Evolutionary conservation across 2,329 filamentous ascomycete species (phyloP).

Genomic region (Shiraia bambusicola): DNA sequence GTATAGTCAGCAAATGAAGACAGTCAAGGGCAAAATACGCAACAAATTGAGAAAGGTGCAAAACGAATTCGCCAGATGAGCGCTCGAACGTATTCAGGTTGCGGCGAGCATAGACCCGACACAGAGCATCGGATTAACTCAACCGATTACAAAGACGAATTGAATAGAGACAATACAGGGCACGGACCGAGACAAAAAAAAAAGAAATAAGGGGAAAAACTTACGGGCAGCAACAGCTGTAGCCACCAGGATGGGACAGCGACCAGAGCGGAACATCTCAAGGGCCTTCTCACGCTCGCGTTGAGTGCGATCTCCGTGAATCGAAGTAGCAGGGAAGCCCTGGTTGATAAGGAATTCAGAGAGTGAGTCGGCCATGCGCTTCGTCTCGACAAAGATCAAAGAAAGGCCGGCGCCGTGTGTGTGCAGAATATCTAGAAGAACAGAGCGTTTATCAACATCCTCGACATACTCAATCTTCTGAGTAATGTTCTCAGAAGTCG

Average conservation of each 20-base stretch:
- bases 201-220: conserved; percentile 12
- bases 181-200: too few species aligned
- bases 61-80: too few species aligned
- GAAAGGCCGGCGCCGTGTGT: conserved; percentile 87
- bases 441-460: conserved; percentile 95
- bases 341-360: conserved; percentile 99
- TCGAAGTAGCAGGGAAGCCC: conserved; percentile 95
- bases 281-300: conserved; percentile 97
- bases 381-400: conserved; percentile 98
- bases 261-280: conserved; percentile 94
- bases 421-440: conserved; percentile 95
- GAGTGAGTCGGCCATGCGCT: conserved; percentile 97
- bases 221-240: conserved; percentile 86
- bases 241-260: conserved; percentile 94
- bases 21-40: conserved; percentile 1
- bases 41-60: too few species aligned
- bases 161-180: too few species aligned
- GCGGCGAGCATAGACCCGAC: too few species aligned
- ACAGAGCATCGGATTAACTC: too few species aligned
- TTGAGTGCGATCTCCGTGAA: conserved; percentile 97
- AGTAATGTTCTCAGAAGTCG: conserved; percentile 99
- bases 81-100: too few species aligned
- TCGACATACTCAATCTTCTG: conserved; percentile 98
- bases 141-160: too few species aligned
- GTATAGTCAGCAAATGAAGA: too few species aligned